Evolutionary conservation across 1,284 basidiomycete species (phyloP), one percentile per base, ranked within the genome.

Genomic region (Neonothopanus nambi): DNA sequence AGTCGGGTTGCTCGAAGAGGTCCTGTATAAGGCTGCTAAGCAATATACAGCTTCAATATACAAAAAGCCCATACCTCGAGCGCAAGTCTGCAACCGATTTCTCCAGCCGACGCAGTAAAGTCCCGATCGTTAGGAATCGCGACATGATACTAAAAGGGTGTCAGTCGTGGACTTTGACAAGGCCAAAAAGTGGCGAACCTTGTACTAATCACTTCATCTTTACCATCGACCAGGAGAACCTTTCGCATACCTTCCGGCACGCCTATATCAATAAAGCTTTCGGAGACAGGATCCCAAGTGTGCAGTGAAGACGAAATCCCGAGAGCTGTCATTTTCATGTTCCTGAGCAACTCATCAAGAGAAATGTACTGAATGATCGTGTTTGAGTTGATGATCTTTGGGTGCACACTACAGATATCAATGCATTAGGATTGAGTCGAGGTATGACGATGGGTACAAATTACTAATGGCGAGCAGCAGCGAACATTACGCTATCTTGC

Each of bases 271-370:
- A 75, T 60, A 60, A 91, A 89, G 15, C 65, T 70, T 58, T 88
- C 81, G 4, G 63, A 63, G 1, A 33, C 36, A 2, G 66, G 37
- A 62, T 89, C 75, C 89, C 89, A 91, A 5, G 67, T 67, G 62
- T 86, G 79, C 28, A 87, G 67, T 3, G 71, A 60, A 9, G 89
- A 91, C 1, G 89, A 85, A 4, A 78, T 76, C 24, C 89, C 89
- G 24, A 84, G 70, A 7, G 85, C 70, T 3, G 77, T 79, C 64
- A 76, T 71, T 52, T 75, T 75, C 20, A 91, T 71, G 3, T 76
- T 79, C 17, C 66, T 57, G 18, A 85, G 66, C 9, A 89, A 63
- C 18, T 84, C 78, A 12, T 61, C 56, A 48, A 77, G 70, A 3
- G 70, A 65, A 12, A 82, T 65, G 61, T 80, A 77, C 38, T 77